Conservation (phyloP, 1,284 basidiomycete genomes). For the Puccinia coronata region DNA sequence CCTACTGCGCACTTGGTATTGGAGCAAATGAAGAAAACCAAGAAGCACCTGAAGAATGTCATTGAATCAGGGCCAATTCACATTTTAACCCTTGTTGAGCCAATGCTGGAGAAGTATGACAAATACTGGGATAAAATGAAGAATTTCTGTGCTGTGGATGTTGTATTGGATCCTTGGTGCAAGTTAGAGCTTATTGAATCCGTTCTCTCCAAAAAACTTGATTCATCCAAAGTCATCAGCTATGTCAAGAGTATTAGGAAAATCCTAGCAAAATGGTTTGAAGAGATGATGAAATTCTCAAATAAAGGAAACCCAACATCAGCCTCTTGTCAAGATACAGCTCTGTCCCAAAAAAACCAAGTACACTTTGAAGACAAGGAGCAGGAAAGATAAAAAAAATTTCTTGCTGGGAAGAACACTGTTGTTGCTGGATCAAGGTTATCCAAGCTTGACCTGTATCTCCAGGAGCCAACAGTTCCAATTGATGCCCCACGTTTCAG, state of each 20-base stretch:
- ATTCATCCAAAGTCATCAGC: too few species aligned
- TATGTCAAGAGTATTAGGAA: too few species aligned
- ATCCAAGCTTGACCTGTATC: neutral
- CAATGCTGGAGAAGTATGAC: conserved; percentile 12
- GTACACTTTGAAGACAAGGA: conserved; percentile 3
- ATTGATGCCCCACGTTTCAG: neutral
- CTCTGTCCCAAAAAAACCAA: neutral
- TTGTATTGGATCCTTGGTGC: neutral
- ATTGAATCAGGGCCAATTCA: neutral
- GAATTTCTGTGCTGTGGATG: too few species aligned
- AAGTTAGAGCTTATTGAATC: conserved; percentile 1
- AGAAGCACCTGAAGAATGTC: neutral
- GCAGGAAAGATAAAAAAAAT: neutral
- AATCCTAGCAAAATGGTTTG: too few species aligned
- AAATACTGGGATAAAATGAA: conserved; percentile 8
- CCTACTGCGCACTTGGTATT: too few species aligned
- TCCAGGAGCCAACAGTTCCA: neutral
- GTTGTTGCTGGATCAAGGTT: neutral
- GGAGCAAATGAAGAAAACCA: neutral
- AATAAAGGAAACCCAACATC: neutral
- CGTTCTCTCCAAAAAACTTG: too few species aligned
- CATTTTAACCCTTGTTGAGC: neutral
- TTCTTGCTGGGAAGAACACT: neutral
- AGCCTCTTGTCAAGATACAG: neutral
- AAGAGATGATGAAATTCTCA: too few species aligned